These are phyloP conservation scores for Debaryomyces prosopidis DNA, from an alignment of 805 yeast genomes.

Conservation along the genomic window DNA sequence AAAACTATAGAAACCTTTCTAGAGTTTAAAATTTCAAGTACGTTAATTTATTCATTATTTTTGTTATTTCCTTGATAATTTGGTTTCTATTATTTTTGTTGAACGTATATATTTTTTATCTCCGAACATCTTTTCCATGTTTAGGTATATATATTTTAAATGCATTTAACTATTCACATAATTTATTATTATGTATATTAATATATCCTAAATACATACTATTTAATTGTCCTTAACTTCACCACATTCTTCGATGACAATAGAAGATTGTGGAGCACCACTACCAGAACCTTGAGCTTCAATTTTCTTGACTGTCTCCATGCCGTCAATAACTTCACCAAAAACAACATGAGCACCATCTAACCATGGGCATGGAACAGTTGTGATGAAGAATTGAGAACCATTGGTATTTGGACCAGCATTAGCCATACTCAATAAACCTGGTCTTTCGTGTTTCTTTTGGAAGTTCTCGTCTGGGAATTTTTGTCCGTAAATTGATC, in stretches of 20 bases:
- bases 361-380: conserved; percentile 84
- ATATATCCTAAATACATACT: conserved; percentile 1
- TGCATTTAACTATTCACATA: conserved; percentile 4
- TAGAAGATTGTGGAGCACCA: conserved; percentile 48
- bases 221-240: conserved; percentile 26
- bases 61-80: conserved; percentile 1
- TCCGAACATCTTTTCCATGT: not conserved
- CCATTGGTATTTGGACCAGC: conserved; percentile 99
- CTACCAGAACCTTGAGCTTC: conserved; percentile 60
- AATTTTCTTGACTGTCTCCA: conserved; percentile 75
- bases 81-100: not conserved
- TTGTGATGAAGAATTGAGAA: conserved; percentile 94
- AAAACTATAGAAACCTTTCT: conserved; percentile 3
- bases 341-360: conserved; percentile 94
- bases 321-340: conserved; percentile 85
- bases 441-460: conserved; percentile 74
- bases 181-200: not conserved
- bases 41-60: conserved; percentile 5
- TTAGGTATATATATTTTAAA: conserved; percentile 3
- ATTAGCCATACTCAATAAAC: conserved; percentile 92
- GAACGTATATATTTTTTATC: conserved; percentile 3
- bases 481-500: conserved; percentile 63
- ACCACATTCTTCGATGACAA: conserved; percentile 58
- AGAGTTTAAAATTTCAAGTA: conserved; percentile 1
- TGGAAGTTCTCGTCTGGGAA: conserved; percentile 77